Evolutionary conservation across 768 basidiomycete species (phyloP).

Genomic region (Podaxis pistillaris): DNA sequence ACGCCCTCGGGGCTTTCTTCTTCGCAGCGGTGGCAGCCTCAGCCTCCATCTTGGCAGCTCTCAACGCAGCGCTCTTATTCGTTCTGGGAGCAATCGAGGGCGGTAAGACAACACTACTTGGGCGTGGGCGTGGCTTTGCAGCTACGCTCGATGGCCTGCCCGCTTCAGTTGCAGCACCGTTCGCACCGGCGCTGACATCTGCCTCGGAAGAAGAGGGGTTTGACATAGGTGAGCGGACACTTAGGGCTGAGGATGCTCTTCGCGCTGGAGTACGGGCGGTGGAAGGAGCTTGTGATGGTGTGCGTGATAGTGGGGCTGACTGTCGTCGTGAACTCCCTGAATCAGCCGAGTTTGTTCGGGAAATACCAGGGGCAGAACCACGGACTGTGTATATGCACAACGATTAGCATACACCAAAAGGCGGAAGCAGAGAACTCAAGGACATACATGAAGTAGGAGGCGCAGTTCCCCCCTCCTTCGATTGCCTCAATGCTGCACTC

Average conservation of each 20-base stretch:
- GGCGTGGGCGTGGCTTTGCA: constrained; percentile 45
- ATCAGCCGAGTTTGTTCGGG: constrained; percentile 42
- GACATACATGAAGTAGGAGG: constrained; percentile 71
- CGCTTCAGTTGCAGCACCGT: neutral
- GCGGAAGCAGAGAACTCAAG: neutral
- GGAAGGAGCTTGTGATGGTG: constrained; percentile 30
- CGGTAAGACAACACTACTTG: constrained; percentile 50
- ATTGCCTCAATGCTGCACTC: constrained; percentile 62
- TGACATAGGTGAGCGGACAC: constrained; percentile 9
- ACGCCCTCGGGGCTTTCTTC: constrained; percentile 27
- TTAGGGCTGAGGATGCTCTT: constrained; percentile 4
- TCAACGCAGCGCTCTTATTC: constrained; percentile 72
- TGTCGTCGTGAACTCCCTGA: constrained; percentile 25
- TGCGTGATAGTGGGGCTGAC: constrained; percentile 16
- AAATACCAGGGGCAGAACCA: constrained; percentile 38
- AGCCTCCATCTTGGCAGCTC: constrained; percentile 66
- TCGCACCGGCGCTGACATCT: neutral
- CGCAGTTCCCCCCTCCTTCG: constrained; percentile 47
- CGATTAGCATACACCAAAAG: neutral
- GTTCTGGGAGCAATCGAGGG: constrained; percentile 67
- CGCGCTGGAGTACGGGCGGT: constrained; percentile 17
- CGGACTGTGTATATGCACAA: constrained; percentile 39
- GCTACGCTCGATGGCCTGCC: constrained; percentile 19
- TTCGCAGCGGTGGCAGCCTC: constrained; percentile 41
- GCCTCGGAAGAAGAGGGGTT: constrained; percentile 2